Base-by-base conservation (phyloP, 2,329 filamentous ascomycete genomes). In the Nemania sp. region DNA sequence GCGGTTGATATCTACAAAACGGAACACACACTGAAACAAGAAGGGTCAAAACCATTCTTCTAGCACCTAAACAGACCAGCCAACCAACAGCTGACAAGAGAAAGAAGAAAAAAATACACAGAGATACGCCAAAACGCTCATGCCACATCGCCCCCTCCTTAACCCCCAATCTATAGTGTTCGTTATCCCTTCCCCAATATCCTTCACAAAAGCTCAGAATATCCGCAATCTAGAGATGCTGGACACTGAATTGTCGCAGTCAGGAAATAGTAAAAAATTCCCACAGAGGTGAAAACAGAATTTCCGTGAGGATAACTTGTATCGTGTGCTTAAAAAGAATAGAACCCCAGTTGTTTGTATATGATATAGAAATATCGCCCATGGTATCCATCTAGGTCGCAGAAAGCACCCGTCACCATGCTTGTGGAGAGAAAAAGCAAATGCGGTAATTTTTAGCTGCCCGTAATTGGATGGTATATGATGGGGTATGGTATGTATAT, bases 241-340 rank as follows among this genome's bases (percentile, higher is more conserved):
- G 15, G 15, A 45, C 15, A n/a, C 41, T 15, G 5, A 45, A 13
- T 41, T 41, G 13, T 15, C 35, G 35, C 35, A 3, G 13, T 13
- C 15, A 13, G 35, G 13, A 45, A 45, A 15, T 18, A 45, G 15
- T 2, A n/a, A n/a, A 18, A 45, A 18, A 11, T 1, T 13, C 10
- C 20, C 15, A 6, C 20, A 6, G 38, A n/a, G 13, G 29, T 8
- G 29, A 32, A 8, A 26, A 20, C 2, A 29, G 13, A 5, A 18
- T 58, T 62, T 58, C 64, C 53, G 45, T 26, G 64, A 58, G 59
- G 54, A 62, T 45, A 53, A 38, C n/a, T 22, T 43, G 11, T 49
- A 26, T 57, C 7, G 13, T 6, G 6, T 56, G 18, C 7, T 45
- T n/a, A 15, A 45, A 45, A 45, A 45, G 10, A 45, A 45, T n/a